phyloP scores from a whole-genome alignment of 2,329 filamentous ascomycete species.

The Hymenoscyphus infarciens region DNA sequence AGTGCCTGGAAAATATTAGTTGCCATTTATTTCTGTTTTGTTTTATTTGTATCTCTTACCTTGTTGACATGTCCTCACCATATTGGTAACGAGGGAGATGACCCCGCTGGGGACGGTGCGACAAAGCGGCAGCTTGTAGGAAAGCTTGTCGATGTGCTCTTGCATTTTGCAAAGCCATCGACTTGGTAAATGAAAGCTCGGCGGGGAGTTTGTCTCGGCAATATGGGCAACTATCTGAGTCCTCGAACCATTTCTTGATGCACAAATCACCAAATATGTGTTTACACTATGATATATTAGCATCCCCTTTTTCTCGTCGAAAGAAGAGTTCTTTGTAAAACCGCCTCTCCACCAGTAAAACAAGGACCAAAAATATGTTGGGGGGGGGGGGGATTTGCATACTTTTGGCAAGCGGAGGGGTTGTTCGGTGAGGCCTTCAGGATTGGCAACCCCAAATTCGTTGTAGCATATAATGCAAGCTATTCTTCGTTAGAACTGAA shows the following conservation, averaged over 20 bases:
- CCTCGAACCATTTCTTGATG: conserved; percentile 62
- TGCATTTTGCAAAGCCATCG: conserved; percentile 12
- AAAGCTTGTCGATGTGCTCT: conserved; percentile 17
- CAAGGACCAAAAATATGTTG: background rate
- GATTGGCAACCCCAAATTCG: conserved; percentile 53
- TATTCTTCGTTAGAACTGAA: conserved; percentile 30
- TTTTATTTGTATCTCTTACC: background rate
- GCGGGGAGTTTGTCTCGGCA: conserved; percentile 59
- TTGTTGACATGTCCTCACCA: conserved; percentile 9
- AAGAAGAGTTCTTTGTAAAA: background rate
- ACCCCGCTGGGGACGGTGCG: background rate
- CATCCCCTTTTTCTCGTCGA: background rate
- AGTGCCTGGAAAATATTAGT: background rate
- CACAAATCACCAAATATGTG: conserved; percentile 63
- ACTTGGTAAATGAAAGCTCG: conserved; percentile 36
- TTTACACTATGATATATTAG: conserved; percentile 42
- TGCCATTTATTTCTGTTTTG: background rate
- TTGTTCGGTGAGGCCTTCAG: conserved; percentile 55
- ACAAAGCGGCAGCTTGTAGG: conserved; percentile 5
- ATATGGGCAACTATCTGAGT: conserved; percentile 61
- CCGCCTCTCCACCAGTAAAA: background rate
- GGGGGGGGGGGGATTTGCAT: background rate
- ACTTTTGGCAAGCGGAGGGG: conserved; percentile 53
- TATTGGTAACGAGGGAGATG: conserved; percentile 6
- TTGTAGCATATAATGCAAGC: conserved; percentile 64